Percentiles rank a stretch among this genome's conserved stretches.
Conservation (phyloP, 352 stramenopile genomes). For the Plasmopara muralis region DNA sequence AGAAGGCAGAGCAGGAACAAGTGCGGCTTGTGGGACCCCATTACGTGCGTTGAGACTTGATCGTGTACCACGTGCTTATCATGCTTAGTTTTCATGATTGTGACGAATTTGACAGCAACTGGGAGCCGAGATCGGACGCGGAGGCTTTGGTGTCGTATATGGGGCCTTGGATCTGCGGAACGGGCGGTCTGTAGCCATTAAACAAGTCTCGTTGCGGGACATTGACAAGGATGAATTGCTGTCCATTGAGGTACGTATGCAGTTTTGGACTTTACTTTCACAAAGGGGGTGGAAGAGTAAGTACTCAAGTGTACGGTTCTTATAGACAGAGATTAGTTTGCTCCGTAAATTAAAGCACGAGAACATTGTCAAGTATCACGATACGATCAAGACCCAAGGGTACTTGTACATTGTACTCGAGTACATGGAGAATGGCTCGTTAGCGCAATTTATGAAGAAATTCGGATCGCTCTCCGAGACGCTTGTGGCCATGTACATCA, state of each 20-base stretch:
- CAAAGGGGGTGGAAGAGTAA: not conserved
- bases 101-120: constrained; percentile 60
- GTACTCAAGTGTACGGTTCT: constrained; percentile 1
- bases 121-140: constrained; percentile 86
- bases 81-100: constrained; percentile 4
- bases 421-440: constrained; percentile 93
- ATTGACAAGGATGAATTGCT: constrained; percentile 81
- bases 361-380: constrained; percentile 95
- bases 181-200: constrained; percentile 79
- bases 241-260: constrained; percentile 57
- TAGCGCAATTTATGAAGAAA: constrained; percentile 91
- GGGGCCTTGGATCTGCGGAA: constrained; percentile 81
- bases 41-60: constrained; percentile 39
- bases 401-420: constrained; percentile 84
- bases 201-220: constrained; percentile 77
- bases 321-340: constrained; percentile 85
- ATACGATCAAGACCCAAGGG: constrained; percentile 87
- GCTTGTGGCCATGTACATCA: constrained; percentile 89
- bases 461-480: constrained; percentile 90
- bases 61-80: not conserved
- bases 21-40: constrained; percentile 67
- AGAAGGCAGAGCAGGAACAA: constrained; percentile 36
- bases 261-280: constrained; percentile 1
- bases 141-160: constrained; percentile 88
- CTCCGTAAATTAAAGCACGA: constrained; percentile 91